Conservation (phyloP, 2,329 filamentous ascomycete genomes). For the Diplodia scrobiculata region DNA sequence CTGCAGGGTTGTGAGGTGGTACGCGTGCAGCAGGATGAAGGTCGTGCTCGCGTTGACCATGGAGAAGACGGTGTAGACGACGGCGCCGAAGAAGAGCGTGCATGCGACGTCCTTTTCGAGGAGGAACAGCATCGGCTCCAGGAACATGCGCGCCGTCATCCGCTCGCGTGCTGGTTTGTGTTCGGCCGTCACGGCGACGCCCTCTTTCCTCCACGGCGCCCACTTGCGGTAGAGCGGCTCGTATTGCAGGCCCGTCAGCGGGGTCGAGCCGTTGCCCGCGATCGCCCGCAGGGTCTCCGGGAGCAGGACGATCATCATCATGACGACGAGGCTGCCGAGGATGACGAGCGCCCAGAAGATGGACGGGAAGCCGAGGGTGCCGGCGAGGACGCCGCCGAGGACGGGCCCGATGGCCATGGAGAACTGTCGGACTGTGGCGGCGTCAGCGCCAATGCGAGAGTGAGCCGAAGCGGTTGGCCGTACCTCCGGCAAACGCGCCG, state of each 20-base stretch:
- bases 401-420: conserved; percentile 51
- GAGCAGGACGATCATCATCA: conserved; percentile 39
- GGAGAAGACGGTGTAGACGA: conserved; percentile 59
- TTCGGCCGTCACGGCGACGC: not conserved
- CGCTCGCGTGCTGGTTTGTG: not conserved
- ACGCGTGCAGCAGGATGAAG: conserved; percentile 50
- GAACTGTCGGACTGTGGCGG: conserved; percentile 5
- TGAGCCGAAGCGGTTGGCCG: not conserved
- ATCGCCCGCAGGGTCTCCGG: conserved; percentile 46
- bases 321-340: conserved; percentile 44
- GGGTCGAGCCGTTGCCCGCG: conserved; percentile 32
- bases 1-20: conserved; percentile 50
- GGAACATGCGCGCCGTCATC: conserved; percentile 6
- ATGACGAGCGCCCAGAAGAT: conserved; percentile 60
- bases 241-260: not conserved
- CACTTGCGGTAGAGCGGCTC: conserved; percentile 5
- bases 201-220: conserved; percentile 1
- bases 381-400: conserved; percentile 53
- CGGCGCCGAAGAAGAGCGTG: conserved; percentile 52
- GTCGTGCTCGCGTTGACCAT: conserved; percentile 60
- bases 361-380: conserved; percentile 54
- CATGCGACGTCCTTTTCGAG: conserved; percentile 45
- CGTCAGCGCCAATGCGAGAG: not conserved
- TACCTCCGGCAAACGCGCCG: conserved; percentile 20
- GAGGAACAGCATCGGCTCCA: conserved; percentile 26